These are phyloP conservation scores for Ceratocystis smalleyi DNA, from an alignment of 2,329 filamentous ascomycete species.

Conservation along the genomic window DNA sequence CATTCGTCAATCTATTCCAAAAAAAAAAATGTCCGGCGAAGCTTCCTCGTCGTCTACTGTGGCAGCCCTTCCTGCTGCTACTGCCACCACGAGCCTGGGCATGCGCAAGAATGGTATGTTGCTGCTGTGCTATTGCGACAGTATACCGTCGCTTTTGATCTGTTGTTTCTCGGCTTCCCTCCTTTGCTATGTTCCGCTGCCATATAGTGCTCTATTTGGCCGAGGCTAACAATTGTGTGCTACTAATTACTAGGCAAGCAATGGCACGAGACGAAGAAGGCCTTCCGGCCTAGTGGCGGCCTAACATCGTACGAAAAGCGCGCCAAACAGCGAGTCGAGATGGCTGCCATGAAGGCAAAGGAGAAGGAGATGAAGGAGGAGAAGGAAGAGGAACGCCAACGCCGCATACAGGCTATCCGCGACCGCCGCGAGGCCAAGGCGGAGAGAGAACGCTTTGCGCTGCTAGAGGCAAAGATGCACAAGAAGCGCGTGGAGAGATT, in stretches of 20 bases:
- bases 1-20: neutral
- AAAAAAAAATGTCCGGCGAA: neutral
- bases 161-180: neutral
- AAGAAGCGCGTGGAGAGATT: constrained; percentile 82
- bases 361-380: constrained; percentile 94
- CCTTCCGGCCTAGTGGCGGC: constrained; percentile 70
- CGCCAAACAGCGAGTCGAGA: constrained; percentile 50
- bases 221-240: neutral
- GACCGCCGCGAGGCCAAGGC: constrained; percentile 79
- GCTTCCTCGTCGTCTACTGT: neutral
- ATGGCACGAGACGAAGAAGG: constrained; percentile 71
- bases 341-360: constrained; percentile 70
- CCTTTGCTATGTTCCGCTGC: neutral
- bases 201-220: neutral
- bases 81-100: constrained; percentile 35
- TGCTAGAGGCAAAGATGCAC: constrained; percentile 97
- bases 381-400: constrained; percentile 72
- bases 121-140: neutral
- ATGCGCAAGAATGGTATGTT: constrained; percentile 70
- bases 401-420: constrained; percentile 69
- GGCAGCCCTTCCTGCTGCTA: constrained; percentile 18
- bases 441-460: constrained; percentile 81
- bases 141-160: neutral
- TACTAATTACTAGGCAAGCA: constrained; percentile 56
- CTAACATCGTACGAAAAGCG: constrained; percentile 68